Evolutionary conservation across 1,284 basidiomycete species (phyloP).

Genomic region (Ustilago curta): DNA sequence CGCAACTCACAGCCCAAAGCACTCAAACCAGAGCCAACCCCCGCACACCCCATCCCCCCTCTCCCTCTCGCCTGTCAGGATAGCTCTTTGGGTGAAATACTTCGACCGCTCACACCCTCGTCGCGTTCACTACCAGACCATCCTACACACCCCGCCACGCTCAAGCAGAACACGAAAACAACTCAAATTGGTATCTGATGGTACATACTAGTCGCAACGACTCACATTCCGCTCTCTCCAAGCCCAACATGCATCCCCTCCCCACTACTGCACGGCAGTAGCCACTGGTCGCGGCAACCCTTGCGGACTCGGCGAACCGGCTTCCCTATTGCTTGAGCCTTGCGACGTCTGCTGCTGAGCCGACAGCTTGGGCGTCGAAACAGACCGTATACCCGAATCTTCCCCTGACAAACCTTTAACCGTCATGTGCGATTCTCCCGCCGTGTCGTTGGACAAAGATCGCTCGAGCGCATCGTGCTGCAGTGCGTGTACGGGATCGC

Average conservation of each 20-base stretch:
- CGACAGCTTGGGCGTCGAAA: constrained; percentile 39
- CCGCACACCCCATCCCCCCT: no score
- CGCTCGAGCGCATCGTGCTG: constrained; percentile 32
- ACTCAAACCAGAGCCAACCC: no score
- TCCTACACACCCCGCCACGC: not conserved
- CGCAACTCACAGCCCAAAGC: no score
- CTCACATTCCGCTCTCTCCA: no score
- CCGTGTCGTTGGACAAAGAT: constrained; percentile 19
- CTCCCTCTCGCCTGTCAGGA: no score
- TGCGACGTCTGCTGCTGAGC: constrained; percentile 21
- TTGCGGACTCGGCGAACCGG: constrained; percentile 41
- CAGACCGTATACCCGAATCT: constrained; percentile 13
- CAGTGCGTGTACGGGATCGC: constrained; percentile 27
- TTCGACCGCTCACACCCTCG: no score
- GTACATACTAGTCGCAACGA: constrained; percentile 7
- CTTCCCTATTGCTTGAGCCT: constrained; percentile 23
- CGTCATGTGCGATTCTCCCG: constrained; percentile 40
- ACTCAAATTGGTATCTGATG: constrained; percentile 20
- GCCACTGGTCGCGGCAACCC: constrained; percentile 46
- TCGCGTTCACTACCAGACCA: not conserved
- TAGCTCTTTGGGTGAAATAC: no score
- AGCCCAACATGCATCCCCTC: not conserved
- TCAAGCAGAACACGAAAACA: not conserved
- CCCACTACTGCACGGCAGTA: constrained; percentile 33
- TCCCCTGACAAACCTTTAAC: constrained; percentile 30